These are phyloP conservation scores for Dictyostelium brefeldianum DNA, from an alignment of 78 protist species.

Conservation along the genomic window DNA sequence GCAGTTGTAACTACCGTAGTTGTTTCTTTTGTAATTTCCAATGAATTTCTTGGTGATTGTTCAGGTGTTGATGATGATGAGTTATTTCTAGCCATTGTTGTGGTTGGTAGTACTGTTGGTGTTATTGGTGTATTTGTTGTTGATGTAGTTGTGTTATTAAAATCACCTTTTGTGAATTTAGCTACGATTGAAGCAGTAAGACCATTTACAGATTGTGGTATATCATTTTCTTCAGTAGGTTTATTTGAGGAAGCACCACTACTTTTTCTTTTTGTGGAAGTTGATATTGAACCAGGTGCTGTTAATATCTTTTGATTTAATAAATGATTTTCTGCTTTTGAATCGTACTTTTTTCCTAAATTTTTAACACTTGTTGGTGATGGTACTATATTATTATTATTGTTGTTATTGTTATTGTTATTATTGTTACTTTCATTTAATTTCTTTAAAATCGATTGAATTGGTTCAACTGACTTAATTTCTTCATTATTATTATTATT, in stretches of 20 bases:
- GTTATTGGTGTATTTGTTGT: neutral
- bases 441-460: neutral
- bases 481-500: neutral
- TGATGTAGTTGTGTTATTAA: neutral
- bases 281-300: neutral
- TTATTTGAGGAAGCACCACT: neutral
- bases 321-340: constrained; percentile 25
- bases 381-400: constrained; percentile 22
- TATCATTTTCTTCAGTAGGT: neutral
- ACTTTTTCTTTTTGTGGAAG: neutral
- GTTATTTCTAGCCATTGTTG: neutral
- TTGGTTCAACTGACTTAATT: neutral
- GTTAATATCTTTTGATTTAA: constrained; percentile 20
- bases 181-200: neutral
- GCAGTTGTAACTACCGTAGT: neutral
- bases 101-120: neutral
- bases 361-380: constrained; percentile 46
- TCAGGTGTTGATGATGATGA: constrained; percentile 4
- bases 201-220: constrained; percentile 15
- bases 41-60: constrained; percentile 25
- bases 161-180: neutral
- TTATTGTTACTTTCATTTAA: neutral
- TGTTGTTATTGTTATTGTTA: neutral
- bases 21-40: neutral
- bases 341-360: constrained; percentile 40